Evolutionary conservation across 768 basidiomycete genomes (phyloP).

Genomic region (Hysterangium stoloniferum): DNA sequence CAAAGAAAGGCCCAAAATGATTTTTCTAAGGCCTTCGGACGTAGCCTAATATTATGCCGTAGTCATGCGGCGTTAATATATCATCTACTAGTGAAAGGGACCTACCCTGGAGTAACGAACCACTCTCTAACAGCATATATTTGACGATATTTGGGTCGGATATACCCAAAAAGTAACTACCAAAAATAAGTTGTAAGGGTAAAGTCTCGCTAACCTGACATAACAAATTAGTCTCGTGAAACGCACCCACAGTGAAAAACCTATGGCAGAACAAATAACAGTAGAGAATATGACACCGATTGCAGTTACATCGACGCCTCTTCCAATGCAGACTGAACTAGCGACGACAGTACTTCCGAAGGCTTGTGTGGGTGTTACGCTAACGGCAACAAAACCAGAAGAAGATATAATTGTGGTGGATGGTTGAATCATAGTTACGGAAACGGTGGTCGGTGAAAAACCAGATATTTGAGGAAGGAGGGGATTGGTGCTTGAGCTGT

Average conservation of each 20-base stretch:
- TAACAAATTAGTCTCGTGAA: neutral
- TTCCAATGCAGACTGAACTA: constrained; percentile 48
- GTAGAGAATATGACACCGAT: constrained; percentile 53
- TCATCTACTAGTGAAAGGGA: constrained; percentile 11
- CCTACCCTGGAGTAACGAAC: constrained; percentile 67
- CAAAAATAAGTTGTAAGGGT: constrained; percentile 8
- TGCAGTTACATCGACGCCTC: constrained; percentile 55
- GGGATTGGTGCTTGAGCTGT: neutral
- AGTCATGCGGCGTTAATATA: neutral
- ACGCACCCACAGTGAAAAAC: constrained; percentile 63
- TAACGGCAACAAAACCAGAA: neutral
- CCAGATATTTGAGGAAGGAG: neutral
- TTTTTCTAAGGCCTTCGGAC: constrained; percentile 52
- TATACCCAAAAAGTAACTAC: constrained; percentile 57
- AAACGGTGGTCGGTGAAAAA: neutral
- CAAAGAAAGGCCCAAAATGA: constrained; percentile 61
- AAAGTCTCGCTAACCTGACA: no score
- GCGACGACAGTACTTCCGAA: neutral
- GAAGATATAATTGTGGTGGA: neutral
- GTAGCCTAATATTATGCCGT: constrained; percentile 35
- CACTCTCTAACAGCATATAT: constrained; percentile 68
- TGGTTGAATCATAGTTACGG: neutral
- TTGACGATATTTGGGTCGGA: constrained; percentile 65
- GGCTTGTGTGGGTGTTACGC: neutral
- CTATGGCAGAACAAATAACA: constrained; percentile 49